Evolutionary conservation across 305 asterid genomes (phyloP).

Genomic region (Rubia peregrina): DNA sequence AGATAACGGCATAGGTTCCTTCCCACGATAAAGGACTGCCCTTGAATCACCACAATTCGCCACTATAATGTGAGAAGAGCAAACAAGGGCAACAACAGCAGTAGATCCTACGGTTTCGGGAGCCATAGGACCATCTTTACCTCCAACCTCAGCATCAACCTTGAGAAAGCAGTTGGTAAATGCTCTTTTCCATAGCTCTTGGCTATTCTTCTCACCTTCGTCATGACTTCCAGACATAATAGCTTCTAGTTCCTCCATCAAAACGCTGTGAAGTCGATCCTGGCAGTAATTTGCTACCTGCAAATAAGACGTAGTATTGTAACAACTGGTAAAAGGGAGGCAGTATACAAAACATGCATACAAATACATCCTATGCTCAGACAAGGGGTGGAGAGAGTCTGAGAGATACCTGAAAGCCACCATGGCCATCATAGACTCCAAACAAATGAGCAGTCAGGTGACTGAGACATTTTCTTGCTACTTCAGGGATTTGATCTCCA

Average conservation of each 20-base stretch:
- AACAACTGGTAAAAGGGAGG: neutral
- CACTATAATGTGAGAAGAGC: slow-evolving; percentile 89
- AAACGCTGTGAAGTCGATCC: slow-evolving; percentile 60
- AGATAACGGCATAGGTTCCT: slow-evolving; percentile 67
- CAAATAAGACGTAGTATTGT: slow-evolving; percentile 15
- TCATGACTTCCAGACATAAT: slow-evolving; percentile 28
- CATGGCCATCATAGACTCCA: slow-evolving; percentile 98
- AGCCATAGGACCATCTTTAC: slow-evolving; percentile 47
- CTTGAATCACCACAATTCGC: slow-evolving; percentile 93
- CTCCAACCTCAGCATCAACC: slow-evolving; percentile 77
- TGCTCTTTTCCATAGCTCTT: slow-evolving; percentile 64
- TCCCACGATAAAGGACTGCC: slow-evolving; percentile 91
- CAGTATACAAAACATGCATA: neutral
- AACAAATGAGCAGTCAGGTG: slow-evolving; percentile 80
- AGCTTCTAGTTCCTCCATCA: slow-evolving; percentile 57
- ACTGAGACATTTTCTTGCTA: slow-evolving; percentile 37
- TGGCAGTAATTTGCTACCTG: slow-evolving; percentile 93
- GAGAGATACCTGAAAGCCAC: slow-evolving; percentile 73
- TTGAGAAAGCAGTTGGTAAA: slow-evolving; percentile 60
- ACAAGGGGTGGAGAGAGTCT: neutral
- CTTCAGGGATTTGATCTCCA: slow-evolving; percentile 47
- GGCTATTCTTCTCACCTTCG: slow-evolving; percentile 29
- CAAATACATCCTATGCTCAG: neutral
- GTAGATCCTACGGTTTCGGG: slow-evolving; percentile 98
- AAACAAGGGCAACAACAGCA: slow-evolving; percentile 75